phyloP scores from a whole-genome alignment of 345 rosid genomes.

The Syzygium oleosum region DNA sequence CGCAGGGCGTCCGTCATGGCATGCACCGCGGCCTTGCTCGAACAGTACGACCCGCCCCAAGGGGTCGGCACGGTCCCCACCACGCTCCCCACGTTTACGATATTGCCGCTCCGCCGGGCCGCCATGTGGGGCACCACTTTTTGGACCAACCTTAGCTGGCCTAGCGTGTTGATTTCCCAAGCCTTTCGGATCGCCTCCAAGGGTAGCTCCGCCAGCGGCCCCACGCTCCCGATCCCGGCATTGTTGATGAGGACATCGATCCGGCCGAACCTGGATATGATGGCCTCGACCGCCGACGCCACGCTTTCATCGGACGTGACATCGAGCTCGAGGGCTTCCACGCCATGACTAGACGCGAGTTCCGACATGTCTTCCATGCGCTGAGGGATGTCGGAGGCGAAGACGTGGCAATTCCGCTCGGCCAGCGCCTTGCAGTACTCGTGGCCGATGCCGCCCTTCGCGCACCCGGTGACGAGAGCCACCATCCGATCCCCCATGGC shows the following conservation, averaged over 20 bases:
- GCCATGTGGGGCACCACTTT: slow-evolving; percentile 66
- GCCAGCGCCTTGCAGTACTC: slow-evolving; percentile 64
- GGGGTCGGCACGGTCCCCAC: slow-evolving; percentile 52
- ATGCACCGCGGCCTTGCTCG: slow-evolving; percentile 55
- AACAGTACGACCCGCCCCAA: slow-evolving; percentile 61
- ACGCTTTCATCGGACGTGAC: slow-evolving; percentile 48
- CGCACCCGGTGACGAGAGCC: slow-evolving; percentile 59
- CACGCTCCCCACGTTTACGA: slow-evolving; percentile 53
- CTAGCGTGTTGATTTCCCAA: slow-evolving; percentile 55
- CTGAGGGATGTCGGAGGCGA: slow-evolving; percentile 41
- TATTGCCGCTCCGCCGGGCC: slow-evolving; percentile 25
- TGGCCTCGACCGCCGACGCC: slow-evolving; percentile 12
- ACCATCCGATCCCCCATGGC: slow-evolving; percentile 29
- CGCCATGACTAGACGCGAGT: slow-evolving; percentile 12
- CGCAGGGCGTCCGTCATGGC: slow-evolving; percentile 41
- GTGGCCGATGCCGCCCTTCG: slow-evolving; percentile 59
- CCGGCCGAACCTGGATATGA: slow-evolving; percentile 31
- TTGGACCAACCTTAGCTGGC: slow-evolving; percentile 56
- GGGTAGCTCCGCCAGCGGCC: slow-evolving; percentile 48
- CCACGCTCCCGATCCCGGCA: slow-evolving; percentile 47
- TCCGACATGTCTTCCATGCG: slow-evolving; percentile 32
- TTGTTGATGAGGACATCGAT: slow-evolving; percentile 47
- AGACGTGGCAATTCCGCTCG: slow-evolving; percentile 36
- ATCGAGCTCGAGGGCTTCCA: slow-evolving; percentile 32
- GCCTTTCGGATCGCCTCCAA: slow-evolving; percentile 32